Evolutionary conservation across 2,329 filamentous ascomycete species (phyloP), one percentile per base, ranked within the genome.

Genomic region (Penicillium digitatum): DNA sequence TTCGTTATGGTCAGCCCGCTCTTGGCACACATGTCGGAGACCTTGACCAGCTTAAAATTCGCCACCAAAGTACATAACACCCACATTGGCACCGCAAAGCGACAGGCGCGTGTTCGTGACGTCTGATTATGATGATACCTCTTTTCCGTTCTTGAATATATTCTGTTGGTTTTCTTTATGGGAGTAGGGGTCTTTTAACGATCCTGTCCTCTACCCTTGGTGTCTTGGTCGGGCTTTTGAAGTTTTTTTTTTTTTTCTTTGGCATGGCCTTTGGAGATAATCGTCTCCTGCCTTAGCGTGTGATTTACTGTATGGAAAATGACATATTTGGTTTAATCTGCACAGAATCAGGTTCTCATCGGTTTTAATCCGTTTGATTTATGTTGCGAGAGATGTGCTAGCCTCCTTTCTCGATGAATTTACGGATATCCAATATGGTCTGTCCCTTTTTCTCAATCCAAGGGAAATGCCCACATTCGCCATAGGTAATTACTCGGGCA

Each of bases 1-100:
- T 96, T 99, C 72, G 90, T 97, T 71, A 97, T 97, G 92, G 89
- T 96, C 54, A 94, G 88, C 64, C 94, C 94, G 32, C 78, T 97
- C 56, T 89, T 95, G 76, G 88, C 86, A 6, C 94, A 97, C 76
- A 79, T 96, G 61, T 88, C 87, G 67, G 94, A 99, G 79, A 96
- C 92, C 3, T 79, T 96, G 70, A 96, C 92, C 42, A 96, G 91
- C 79, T 80, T 99, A 73, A 88, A 94, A 68, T 99, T 99, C 74
- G 94, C 94, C 16, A 95, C 90, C 32, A 97, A 96, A 82, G 91
- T 91, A 51, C 69, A 73, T 76, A 95, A 95, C 70, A 95, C 91
- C 26, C 90, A 95, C 65, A 95, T 96, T 65, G 91, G 91, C 56
- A 93, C 90, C 0, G 91, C 91, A 39, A 95, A 73, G 60, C 69